Percentiles rank a stretch among this genome's conserved stretches.
Evolutionary conservation across 805 yeast genomes (phyloP).

Genomic region (Yarrowia porcina): DNA sequence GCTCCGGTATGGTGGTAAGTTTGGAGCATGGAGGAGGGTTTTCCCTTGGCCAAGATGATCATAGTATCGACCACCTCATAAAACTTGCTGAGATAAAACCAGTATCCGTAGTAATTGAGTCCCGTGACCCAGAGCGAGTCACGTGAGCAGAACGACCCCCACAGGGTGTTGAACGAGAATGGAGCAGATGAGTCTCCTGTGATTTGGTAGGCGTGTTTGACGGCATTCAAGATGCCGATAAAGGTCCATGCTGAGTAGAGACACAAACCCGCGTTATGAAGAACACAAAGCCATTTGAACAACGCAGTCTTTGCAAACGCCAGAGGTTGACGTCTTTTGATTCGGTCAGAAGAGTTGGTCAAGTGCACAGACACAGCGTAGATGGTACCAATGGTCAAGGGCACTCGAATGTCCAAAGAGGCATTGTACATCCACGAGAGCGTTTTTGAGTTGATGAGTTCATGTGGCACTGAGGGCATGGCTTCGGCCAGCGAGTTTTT

Average conservation of each 20-base stretch:
- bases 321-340: constrained; percentile 46
- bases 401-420: constrained; percentile 50
- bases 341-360: constrained; percentile 48
- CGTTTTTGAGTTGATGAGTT: constrained; percentile 6
- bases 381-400: constrained; percentile 53
- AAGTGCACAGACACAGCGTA: constrained; percentile 59
- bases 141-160: constrained; percentile 62
- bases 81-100: constrained; percentile 66
- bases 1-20: constrained; percentile 79
- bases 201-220: constrained; percentile 40
- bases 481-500: constrained; percentile 25
- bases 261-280: constrained; percentile 61
- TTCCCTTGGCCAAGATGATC: constrained; percentile 64
- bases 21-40: constrained; percentile 62
- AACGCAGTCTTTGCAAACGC: constrained; percentile 44
- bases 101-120: constrained; percentile 57
- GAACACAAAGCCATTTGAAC: constrained; percentile 54
- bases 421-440: constrained; percentile 30
- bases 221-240: constrained; percentile 56
- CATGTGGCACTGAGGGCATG: constrained; percentile 10
- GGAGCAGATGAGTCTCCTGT: constrained; percentile 69
- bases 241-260: constrained; percentile 70
- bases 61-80: constrained; percentile 69
- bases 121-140: constrained; percentile 58
- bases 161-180: constrained; percentile 81